Evolutionary conservation across 2,329 filamentous ascomycete genomes (phyloP), one percentile per base, ranked within the genome.

Genomic region (Phialocephala subalpina): DNA sequence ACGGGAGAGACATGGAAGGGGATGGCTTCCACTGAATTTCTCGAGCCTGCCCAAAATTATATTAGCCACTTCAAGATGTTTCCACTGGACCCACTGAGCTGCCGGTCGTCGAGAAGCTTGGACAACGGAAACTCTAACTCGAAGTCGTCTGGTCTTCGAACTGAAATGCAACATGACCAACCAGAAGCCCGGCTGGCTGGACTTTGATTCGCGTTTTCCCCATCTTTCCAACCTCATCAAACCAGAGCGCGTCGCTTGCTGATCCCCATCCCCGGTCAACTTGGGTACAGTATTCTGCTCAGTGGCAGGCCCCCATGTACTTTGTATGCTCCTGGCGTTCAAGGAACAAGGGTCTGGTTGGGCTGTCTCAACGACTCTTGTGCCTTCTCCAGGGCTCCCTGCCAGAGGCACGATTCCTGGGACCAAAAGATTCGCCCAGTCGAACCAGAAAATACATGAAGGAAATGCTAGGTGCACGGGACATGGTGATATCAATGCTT

Each of bases 401-500:
- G 49, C 25, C 3, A 53, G 27, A 7, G 29, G 18, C 1, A 53
- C 49, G 11, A 33, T 53, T 27, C 12, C 49, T 16, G 27, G 49
- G 45, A 49, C 45, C 45, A 47, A 18, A 9, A 47, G 12, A 22
- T n/a, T 5, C n/a, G 45, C 45, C 27, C 49, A 33, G 25, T 53
- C 49, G 49, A 33, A 29, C 49, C 49, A 53, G 49, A 53, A 52
- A 53, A 20, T 22, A 53, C 49, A 25, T 53, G 49, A 53, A 53
- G 49, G 49, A 53, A 53, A n/a, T 27, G 49, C 49, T 53, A 63
- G 52, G 60, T 53, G 63, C 66, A 64, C 66, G 52, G 66, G 60
- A 57, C 66, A 53, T 36, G 36, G 36, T 61, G 63, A n/a, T 63
- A 62, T 63, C 66, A 60, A 57, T 68, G 66, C 63, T 63, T 27